These are phyloP conservation scores for Athelia sp. DNA, from an alignment of 1,284 basidiomycete genomes.

Conservation along the genomic window DNA sequence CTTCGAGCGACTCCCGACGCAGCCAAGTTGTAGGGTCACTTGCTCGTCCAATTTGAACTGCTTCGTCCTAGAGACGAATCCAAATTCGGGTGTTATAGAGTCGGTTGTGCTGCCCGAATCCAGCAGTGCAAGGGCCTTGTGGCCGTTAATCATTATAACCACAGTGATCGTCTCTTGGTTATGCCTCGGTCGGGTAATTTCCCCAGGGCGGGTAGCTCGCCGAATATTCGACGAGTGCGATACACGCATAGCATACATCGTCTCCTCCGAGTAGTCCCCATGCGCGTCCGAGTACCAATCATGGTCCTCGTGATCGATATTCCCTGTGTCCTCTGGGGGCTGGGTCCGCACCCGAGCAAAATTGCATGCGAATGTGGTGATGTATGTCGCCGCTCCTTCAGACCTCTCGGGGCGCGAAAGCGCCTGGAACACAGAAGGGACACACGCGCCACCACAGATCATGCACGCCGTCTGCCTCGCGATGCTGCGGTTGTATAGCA, in stretches of 20 bases:
- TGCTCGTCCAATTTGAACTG: slow-evolving; percentile 15
- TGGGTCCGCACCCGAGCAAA: no score
- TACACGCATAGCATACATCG: neutral
- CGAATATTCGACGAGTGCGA: neutral
- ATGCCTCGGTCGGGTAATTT: neutral
- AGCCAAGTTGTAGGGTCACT: slow-evolving; percentile 17
- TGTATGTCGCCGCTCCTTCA: no score
- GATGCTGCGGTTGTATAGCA: no score
- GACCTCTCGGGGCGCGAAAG: no score
- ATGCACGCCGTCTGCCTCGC: no score
- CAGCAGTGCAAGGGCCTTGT: slow-evolving; percentile 13
- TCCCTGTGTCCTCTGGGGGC: no score
- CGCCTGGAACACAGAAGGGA: no score
- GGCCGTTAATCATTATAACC: slow-evolving; percentile 12
- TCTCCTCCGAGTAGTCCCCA: neutral
- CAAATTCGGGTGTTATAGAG: slow-evolving; percentile 16
- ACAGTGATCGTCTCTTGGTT: slow-evolving; percentile 1
- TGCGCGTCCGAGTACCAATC: no score
- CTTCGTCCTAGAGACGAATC: slow-evolving; percentile 4
- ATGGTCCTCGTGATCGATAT: no score
- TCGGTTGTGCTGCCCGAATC: slow-evolving; percentile 19
- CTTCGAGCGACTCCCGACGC: slow-evolving; percentile 16
- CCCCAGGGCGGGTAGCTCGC: neutral
- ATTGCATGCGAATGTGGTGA: no score
- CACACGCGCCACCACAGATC: no score